Evolutionary conservation across 2,329 filamentous ascomycete species (phyloP), one percentile per base, ranked within the genome.

Genomic region (Intubia oerlemansii): DNA sequence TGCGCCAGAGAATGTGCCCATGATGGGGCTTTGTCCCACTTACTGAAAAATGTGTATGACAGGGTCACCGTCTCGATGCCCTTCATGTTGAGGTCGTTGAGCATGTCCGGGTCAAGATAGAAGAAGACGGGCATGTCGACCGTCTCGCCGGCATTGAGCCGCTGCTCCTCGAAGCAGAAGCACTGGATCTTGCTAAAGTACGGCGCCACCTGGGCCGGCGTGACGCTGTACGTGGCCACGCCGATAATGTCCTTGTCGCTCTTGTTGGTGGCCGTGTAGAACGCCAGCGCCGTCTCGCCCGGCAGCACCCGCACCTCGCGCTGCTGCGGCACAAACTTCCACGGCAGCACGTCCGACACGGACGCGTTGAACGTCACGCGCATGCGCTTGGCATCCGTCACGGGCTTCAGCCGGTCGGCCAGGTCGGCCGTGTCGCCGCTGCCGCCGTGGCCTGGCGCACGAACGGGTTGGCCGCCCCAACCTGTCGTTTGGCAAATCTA

Each of bases 121-220:
- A 98, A 98, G 52, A 98, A 98, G 1, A 98, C 90, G 0, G 88
- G 90, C 90, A 98, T 98, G 50, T 98, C 88, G 30, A 98, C 88
- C 25, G 82, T 88, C 61, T 98, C 90, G 25, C 85, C 84, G 5
- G 84, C 84, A 46, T 88, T 85, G 39, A 98, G 53, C 36, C 90
- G 65, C 61, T 98, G 88, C 52, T 82, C 85, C 56, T 98, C 88
- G 44, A 98, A 98, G 52, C 88, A 98, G 52, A 98, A 98, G 47
- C 88, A 98, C 52, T 98, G 88, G 25, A 98, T 98, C 64, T 98
- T 98, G 66, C 79, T 90, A 47, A 98, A 98, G 50, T 98, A 98
- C 2, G 81, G 84, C 24, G 88, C 85, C 25, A 91, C 84, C 53
- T 98, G 88, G 4, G 70, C 88, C 0, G 88, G 88, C 3, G 85